phyloP scores from a whole-genome alignment of 1,284 basidiomycete genomes.

The Flammula alnicola region DNA sequence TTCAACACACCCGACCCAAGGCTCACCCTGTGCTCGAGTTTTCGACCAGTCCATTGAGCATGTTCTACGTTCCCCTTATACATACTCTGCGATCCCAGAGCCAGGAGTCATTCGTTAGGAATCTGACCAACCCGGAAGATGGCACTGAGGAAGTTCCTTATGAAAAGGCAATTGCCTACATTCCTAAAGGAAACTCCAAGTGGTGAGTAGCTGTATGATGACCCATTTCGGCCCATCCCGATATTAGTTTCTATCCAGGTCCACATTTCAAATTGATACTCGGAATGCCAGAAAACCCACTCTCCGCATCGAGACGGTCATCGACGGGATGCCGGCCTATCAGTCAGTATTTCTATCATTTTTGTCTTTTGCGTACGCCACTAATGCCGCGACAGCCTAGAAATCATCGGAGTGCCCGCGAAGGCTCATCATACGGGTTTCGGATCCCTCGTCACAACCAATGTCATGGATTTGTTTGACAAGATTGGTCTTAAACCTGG shows the following conservation, averaged over 20 bases:
- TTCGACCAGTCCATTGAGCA: constrained; percentile 67
- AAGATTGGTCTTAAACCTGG: constrained; percentile 57
- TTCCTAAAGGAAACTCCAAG: constrained; percentile 65
- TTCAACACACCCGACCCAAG: constrained; percentile 48
- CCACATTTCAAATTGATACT: constrained; percentile 78
- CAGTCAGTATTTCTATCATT: constrained; percentile 42
- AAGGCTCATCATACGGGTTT: constrained; percentile 44
- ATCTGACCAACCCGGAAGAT: constrained; percentile 36
- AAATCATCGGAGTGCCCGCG: constrained; percentile 55
- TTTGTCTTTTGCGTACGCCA: too few species aligned
- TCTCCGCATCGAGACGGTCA: constrained; percentile 61
- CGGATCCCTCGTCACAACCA: constrained; percentile 50
- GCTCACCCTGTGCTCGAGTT: constrained; percentile 43
- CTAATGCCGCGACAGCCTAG: too few species aligned
- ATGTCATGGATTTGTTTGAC: constrained; percentile 57
- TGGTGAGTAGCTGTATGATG: too few species aligned
- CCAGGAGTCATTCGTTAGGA: constrained; percentile 44
- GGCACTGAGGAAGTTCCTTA: constrained; percentile 70
- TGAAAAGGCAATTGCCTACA: constrained; percentile 42
- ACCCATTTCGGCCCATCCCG: too few species aligned
- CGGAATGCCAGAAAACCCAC: constrained; percentile 57
- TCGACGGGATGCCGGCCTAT: constrained; percentile 70
- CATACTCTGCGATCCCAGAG: constrained; percentile 53
- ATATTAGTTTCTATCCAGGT: constrained; percentile 47
- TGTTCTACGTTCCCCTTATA: constrained; percentile 72